Conservation (phyloP, 2,329 filamentous ascomycete genomes). For the Nannizziopsis arthrosporioides region DNA sequence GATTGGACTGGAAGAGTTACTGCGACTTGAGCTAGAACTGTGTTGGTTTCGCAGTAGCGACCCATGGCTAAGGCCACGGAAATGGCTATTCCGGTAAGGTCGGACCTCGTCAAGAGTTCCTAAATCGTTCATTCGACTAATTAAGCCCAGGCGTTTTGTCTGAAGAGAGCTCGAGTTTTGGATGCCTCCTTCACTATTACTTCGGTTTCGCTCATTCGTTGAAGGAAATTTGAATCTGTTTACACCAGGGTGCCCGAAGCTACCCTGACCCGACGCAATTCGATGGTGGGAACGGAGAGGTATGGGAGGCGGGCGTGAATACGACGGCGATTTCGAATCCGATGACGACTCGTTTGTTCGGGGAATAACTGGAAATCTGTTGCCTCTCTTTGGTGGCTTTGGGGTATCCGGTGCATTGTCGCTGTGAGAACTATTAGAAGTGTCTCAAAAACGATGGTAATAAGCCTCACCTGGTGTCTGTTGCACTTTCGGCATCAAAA, state of each 20-base stretch:
- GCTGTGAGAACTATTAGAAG: conserved; percentile 29
- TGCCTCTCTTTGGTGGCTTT: conserved; percentile 50
- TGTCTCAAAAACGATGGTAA: background rate
- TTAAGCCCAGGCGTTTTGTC: conserved; percentile 49
- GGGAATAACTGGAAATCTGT: conserved; percentile 48
- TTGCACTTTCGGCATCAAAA: conserved; percentile 32
- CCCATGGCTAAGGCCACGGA: conserved; percentile 47
- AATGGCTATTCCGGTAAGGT: conserved; percentile 42
- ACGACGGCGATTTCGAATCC: conserved; percentile 56
- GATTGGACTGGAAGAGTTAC: conserved; percentile 35
- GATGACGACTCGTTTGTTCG: conserved; percentile 51
- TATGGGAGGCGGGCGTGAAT: conserved; percentile 60
- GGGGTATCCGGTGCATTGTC: conserved; percentile 69
- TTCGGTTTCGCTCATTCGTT: conserved; percentile 49
- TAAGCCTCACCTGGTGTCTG: conserved; percentile 32
- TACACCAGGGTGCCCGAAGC: conserved; percentile 48
- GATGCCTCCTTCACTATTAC: conserved; percentile 50
- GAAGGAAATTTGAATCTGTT: conserved; percentile 34
- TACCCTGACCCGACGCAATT: conserved; percentile 34
- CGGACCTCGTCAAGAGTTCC: conserved; percentile 43
- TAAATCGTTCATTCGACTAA: conserved; percentile 46
- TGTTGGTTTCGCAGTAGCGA: conserved; percentile 38
- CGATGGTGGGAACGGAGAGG: conserved; percentile 72
- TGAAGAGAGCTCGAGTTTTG: conserved; percentile 37
- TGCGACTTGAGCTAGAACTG: conserved; percentile 23